phyloP scores from a whole-genome alignment of 345 rosid genomes.

The Clarkia xantiana region DNA sequence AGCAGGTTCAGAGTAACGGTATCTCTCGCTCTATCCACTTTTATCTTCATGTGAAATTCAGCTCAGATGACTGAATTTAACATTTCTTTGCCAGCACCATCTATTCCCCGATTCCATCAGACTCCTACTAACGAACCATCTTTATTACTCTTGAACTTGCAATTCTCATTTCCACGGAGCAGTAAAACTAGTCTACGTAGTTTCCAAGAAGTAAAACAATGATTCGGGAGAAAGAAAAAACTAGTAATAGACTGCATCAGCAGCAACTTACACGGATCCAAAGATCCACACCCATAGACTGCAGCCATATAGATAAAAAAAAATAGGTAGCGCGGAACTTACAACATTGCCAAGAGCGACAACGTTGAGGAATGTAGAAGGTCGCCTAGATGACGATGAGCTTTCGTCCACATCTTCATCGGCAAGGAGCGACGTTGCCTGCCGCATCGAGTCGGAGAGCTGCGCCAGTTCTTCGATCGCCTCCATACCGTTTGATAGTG shows the following conservation, averaged over 20 bases:
- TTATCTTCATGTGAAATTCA: background rate
- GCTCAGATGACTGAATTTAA: conserved; percentile 6
- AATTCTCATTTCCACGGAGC: background rate
- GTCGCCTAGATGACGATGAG: conserved; percentile 37
- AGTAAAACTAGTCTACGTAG: background rate
- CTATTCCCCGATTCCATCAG: background rate
- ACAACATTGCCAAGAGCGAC: conserved; percentile 89
- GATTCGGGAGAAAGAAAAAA: background rate
- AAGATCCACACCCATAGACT: conserved; percentile 6
- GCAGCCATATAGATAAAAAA: conserved; percentile 6
- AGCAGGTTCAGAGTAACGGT: no score
- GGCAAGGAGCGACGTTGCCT: conserved; percentile 63
- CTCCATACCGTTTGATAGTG: conserved; percentile 32
- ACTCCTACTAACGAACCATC: no score
- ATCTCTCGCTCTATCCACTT: conserved; percentile 1
- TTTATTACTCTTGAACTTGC: no score
- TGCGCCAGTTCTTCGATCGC: conserved; percentile 79
- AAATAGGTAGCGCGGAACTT: conserved; percentile 17
- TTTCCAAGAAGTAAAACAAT: background rate
- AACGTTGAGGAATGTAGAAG: conserved; percentile 69
- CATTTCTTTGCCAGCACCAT: background rate
- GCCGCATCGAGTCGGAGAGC: conserved; percentile 76
- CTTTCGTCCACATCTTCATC: conserved; percentile 85
- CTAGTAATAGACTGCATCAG: background rate
- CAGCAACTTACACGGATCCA: conserved; percentile 13